Base-by-base conservation (phyloP, 306 rosid species). In the Vigna mungo region DNA sequence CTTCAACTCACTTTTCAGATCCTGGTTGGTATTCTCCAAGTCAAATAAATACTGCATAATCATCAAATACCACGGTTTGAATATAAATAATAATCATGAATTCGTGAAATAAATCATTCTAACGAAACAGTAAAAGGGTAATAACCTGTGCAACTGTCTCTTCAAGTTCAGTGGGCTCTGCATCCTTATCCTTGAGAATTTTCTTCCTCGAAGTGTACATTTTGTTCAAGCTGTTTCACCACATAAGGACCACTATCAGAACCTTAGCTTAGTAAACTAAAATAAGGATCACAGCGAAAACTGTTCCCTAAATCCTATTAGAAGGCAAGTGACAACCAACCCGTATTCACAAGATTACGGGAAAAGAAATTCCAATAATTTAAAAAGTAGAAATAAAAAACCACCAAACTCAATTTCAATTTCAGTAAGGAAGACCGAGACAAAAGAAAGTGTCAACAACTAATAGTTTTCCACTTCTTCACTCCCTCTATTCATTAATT, bases 11-110 rank as follows among this genome's bases (percentile, higher is more conserved):
- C 97, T 87, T 68, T 89, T 91, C 76, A 91, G 83, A 39, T 91
- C 97, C 72, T 78, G 88, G 73, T 85, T 89, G 37, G 94, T 89
- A 72, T 91, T 91, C 74, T 91, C 97, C 91, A 91, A 88, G 78
- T 91, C 94, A 78, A 91, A 91, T 0, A 91, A 75, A 49, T 86
- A 66, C 97, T 91, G 82, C 79, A 81, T 4, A 66, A 15, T 39
- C 3, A 81, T 61, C 53, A 68, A 72, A 75, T 32, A 41, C 17
- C 13, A 9, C 4, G 21, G 2, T 54, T 9, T 79, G 41, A 43
- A 48, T 20, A 21, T 2, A 68, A 36, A 52, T 7, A 0, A 39
- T 16, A 25, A 16, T 27, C 32, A 30, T 14, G 36, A 53, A 25
- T 61, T 10, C 27, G 49, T 16, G 15, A 43, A 36, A 9, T 21